Evolutionary conservation across 257 asterid genomes (phyloP).

Genomic region (Ilex aquifolium): DNA sequence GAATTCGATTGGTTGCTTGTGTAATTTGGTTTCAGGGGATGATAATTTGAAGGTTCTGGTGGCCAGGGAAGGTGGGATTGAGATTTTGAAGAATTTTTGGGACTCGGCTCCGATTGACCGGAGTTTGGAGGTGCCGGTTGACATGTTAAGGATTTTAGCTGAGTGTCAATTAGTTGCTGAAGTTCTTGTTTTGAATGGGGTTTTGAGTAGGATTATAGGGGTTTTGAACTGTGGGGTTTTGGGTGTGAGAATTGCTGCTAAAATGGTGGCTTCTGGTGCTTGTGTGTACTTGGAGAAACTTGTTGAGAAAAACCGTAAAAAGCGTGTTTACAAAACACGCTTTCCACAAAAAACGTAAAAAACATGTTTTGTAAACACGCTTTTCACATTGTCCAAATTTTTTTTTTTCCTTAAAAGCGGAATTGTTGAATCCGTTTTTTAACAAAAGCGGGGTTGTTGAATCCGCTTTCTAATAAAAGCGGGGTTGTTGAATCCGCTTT

Average conservation of each 20-base stretch:
- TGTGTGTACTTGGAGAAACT: slow-evolving; percentile 56
- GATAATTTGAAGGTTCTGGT: slow-evolving; percentile 49
- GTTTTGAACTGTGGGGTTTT: slow-evolving; percentile 45
- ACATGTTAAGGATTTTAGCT: slow-evolving; percentile 51
- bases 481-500: too few relatives aligned
- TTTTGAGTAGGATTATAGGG: slow-evolving; percentile 39
- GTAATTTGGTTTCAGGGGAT: slow-evolving; percentile 48
- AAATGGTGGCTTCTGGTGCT: slow-evolving; percentile 64
- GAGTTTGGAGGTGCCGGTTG: slow-evolving; percentile 52
- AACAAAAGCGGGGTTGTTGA: too few relatives aligned
- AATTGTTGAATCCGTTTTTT: too few relatives aligned
- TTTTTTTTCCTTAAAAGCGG: too few relatives aligned
- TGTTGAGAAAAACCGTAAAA: too few relatives aligned
- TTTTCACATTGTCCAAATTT: too few relatives aligned
- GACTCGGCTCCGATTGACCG: slow-evolving; percentile 45
- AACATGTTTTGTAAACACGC: too few relatives aligned
- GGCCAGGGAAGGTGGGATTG: slow-evolving; percentile 71
- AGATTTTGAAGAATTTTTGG: slow-evolving; percentile 56
- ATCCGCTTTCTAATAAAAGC: too few relatives aligned
- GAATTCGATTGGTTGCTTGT: slow-evolving; percentile 70
- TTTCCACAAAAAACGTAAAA: too few relatives aligned
- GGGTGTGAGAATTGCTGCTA: slow-evolving; percentile 62
- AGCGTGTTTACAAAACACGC: too few relatives aligned
- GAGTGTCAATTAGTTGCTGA: slow-evolving; percentile 53
- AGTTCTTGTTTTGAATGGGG: slow-evolving; percentile 45